phyloP scores from a whole-genome alignment of 306 rosid genomes.

The Cucurbita ficifolia region DNA sequence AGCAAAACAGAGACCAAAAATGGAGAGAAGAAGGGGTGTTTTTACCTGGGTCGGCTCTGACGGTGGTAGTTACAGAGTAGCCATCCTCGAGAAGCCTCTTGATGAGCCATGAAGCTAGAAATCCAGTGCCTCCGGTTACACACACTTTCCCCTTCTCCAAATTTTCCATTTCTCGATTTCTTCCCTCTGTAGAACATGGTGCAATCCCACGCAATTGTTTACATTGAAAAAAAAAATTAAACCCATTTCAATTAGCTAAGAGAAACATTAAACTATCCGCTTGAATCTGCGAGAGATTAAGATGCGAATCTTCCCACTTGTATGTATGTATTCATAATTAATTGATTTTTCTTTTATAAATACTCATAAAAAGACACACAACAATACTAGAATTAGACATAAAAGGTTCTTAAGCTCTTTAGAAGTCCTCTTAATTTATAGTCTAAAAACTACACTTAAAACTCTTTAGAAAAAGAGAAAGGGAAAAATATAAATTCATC shows the following conservation, averaged over 20 bases:
- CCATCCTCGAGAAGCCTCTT: slow-evolving; percentile 44
- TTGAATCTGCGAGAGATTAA: too few relatives aligned
- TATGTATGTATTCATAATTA: too few relatives aligned
- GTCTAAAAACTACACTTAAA: too few relatives aligned
- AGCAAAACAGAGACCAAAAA: neutral
- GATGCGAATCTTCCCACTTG: too few relatives aligned
- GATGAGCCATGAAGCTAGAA: slow-evolving; percentile 48
- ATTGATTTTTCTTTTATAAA: too few relatives aligned
- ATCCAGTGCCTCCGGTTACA: slow-evolving; percentile 57
- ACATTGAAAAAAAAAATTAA: neutral
- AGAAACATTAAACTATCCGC: too few relatives aligned
- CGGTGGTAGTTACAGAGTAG: slow-evolving; percentile 33
- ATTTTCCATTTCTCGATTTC: slow-evolving; percentile 4
- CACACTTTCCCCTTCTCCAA: neutral
- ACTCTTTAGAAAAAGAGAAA: too few relatives aligned
- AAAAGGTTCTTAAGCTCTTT: too few relatives aligned
- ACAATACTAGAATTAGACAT: too few relatives aligned
- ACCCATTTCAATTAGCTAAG: neutral
- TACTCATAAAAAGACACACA: too few relatives aligned
- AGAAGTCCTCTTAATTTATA: too few relatives aligned
- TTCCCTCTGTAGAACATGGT: neutral
- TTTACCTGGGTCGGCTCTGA: slow-evolving; percentile 27
- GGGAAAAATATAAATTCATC: too few relatives aligned
- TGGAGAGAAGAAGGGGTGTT: neutral
- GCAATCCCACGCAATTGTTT: neutral